A percentile compares a stretch with the other conserved stretches of the same genome.
Evolutionary conservation across 805 yeast genomes (phyloP).

Genomic region (Saturnispora diversa): DNA sequence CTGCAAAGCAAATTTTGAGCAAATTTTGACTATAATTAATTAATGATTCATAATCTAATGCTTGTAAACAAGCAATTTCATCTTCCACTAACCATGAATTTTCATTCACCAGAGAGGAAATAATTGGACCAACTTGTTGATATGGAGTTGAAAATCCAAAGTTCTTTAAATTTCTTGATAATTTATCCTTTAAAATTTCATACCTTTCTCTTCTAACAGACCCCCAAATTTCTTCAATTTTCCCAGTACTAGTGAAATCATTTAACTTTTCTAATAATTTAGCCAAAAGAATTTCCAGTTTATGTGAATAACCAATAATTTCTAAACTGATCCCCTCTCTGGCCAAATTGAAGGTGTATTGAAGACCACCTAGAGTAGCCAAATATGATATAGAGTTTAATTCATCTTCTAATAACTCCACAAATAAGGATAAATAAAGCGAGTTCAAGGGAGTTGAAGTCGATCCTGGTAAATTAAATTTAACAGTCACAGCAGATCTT

Average conservation of each 20-base stretch:
- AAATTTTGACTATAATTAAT: constrained; percentile 42
- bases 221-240: constrained; percentile 23
- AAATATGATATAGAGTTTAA: constrained; percentile 72
- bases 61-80: constrained; percentile 43
- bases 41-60: constrained; percentile 37
- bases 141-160: constrained; percentile 71
- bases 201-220: constrained; percentile 49
- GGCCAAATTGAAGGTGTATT: constrained; percentile 47
- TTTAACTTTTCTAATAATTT: constrained; percentile 50
- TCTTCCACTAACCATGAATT: constrained; percentile 59
- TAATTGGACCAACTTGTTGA: constrained; percentile 58
- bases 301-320: constrained; percentile 78
- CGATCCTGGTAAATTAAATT: constrained; percentile 58
- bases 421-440: constrained; percentile 52
- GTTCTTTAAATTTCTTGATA: constrained; percentile 56
- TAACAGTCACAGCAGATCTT: constrained; percentile 62
- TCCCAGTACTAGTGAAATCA: constrained; percentile 29
- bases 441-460: constrained; percentile 50
- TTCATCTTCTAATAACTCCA: constrained; percentile 67
- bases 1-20: constrained; percentile 53
- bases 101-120: constrained; percentile 62
- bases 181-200: constrained; percentile 55
- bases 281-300: constrained; percentile 53
- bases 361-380: constrained; percentile 75
- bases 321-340: constrained; percentile 65